phyloP scores from a whole-genome alignment of 2,329 filamentous ascomycete species.

The Monilinia fructicola region DNA sequence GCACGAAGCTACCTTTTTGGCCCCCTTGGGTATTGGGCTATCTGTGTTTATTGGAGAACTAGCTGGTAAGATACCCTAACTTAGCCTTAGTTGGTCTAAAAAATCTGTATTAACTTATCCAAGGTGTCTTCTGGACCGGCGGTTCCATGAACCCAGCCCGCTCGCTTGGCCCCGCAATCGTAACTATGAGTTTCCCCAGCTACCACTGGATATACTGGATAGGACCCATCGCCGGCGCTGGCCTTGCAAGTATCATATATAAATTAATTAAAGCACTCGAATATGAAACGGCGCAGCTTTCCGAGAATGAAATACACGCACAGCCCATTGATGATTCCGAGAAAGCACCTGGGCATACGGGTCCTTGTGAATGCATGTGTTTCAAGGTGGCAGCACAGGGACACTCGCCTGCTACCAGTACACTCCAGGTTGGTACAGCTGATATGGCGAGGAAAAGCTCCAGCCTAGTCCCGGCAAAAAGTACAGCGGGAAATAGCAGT shows the following conservation, averaged over 20 bases:
- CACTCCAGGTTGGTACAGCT: neutral
- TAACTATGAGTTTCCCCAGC: conserved; percentile 43
- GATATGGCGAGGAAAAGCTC: conserved; percentile 10
- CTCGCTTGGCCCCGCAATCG: conserved; percentile 49
- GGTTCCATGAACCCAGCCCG: conserved; percentile 50
- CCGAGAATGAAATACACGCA: conserved; percentile 1
- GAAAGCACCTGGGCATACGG: conserved; percentile 20
- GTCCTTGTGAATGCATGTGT: conserved; percentile 22
- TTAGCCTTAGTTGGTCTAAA: neutral
- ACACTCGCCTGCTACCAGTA: neutral
- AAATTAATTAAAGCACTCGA: conserved; percentile 52
- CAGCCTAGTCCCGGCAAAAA: conserved; percentile 13
- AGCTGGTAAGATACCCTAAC: conserved; percentile 30
- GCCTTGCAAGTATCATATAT: conserved; percentile 53
- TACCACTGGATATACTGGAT: conserved; percentile 53
- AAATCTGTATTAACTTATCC: neutral
- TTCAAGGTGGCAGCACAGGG: conserved; percentile 16
- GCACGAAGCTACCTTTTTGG: conserved; percentile 49
- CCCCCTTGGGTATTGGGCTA: conserved; percentile 50
- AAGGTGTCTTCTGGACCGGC: conserved; percentile 50
- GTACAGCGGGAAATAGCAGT: neutral
- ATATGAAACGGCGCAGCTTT: conserved; percentile 45
- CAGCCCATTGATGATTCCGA: conserved; percentile 6
- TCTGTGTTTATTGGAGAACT: conserved; percentile 48
- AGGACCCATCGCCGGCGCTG: conserved; percentile 51